Percentiles rank a stretch among this genome's conserved stretches.
phyloP scores from a whole-genome alignment of 2,329 filamentous ascomycete species.

The Sporothrix protearum region DNA sequence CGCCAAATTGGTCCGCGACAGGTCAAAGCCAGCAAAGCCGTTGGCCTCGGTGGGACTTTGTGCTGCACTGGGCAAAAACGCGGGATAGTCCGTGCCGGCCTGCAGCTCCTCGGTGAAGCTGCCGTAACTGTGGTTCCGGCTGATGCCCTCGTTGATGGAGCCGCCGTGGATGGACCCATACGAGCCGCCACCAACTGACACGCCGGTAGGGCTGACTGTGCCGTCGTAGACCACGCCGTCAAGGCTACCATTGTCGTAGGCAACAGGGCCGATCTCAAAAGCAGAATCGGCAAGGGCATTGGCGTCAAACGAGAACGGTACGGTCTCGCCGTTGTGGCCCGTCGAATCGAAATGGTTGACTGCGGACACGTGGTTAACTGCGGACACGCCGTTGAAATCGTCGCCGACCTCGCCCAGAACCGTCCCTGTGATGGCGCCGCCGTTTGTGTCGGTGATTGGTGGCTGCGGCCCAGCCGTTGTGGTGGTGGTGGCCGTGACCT shows the following conservation, averaged over 20 bases:
- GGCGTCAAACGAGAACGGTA: background rate
- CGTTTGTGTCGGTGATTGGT: background rate
- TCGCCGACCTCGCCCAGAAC: slow-evolving; percentile 25
- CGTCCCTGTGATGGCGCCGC: slow-evolving; percentile 2
- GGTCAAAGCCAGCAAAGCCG: slow-evolving; percentile 10
- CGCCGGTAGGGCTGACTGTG: slow-evolving; percentile 14
- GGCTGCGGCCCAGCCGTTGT: background rate
- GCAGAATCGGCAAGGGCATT: background rate
- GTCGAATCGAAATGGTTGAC: background rate
- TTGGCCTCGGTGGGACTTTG: slow-evolving; percentile 12
- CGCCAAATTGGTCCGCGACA: background rate
- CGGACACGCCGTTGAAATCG: background rate
- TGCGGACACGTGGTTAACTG: background rate
- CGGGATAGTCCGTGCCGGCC: background rate
- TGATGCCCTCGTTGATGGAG: slow-evolving; percentile 19
- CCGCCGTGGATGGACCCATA: slow-evolving; percentile 10
- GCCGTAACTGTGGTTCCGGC: slow-evolving; percentile 23
- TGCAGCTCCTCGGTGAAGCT: slow-evolving; percentile 22
- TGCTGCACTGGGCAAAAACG: background rate
- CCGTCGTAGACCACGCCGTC: slow-evolving; percentile 15
- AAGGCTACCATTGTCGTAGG: slow-evolving; percentile 10
- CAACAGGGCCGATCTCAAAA: background rate
- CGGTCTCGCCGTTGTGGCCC: background rate
- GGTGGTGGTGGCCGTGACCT: background rate
- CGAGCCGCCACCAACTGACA: slow-evolving; percentile 12